phyloP scores from a whole-genome alignment of 2,329 filamentous ascomycete genomes.

The Fusarium denticulatum region DNA sequence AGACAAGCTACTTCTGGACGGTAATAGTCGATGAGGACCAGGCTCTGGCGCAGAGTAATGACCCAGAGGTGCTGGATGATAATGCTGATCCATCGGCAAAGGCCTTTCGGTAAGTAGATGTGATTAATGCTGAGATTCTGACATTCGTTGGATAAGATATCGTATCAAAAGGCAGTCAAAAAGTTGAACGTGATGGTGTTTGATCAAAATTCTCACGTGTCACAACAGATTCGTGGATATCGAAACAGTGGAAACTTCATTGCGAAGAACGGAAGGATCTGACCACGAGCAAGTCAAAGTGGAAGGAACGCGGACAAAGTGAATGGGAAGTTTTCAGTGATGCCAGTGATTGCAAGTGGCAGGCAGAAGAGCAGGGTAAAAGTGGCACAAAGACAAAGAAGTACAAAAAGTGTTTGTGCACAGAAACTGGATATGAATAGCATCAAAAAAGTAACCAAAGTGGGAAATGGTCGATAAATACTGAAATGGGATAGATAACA shows the following conservation, averaged over 20 bases:
- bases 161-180: constrained; percentile 15
- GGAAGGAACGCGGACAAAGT: constrained; percentile 6
- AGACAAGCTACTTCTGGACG: constrained; percentile 43
- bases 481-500: constrained; percentile 3
- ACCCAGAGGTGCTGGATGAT: constrained; percentile 9
- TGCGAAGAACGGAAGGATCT: constrained; percentile 17
- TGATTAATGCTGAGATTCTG: constrained; percentile 18
- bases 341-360: constrained; percentile 26
- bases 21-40: constrained; percentile 24
- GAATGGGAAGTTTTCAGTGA: background rate
- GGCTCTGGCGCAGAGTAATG: constrained; percentile 28
- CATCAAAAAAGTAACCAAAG: background rate
- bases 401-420: background rate
- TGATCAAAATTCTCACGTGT: constrained; percentile 32
- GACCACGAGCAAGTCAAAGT: background rate
- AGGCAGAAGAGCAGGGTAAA: constrained; percentile 1
- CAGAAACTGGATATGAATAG: constrained; percentile 5
- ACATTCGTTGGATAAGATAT: constrained; percentile 20
- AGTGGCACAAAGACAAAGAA: background rate
- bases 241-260: constrained; percentile 35
- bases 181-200: constrained; percentile 7
- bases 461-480: constrained; percentile 12
- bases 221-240: constrained; percentile 21
- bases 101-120: background rate
- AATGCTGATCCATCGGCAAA: constrained; percentile 33